A percentile compares a stretch with the other conserved stretches of the same genome.
phyloP scores from a whole-genome alignment of 805 yeast genomes.

The Metschnikowia matae region DNA sequence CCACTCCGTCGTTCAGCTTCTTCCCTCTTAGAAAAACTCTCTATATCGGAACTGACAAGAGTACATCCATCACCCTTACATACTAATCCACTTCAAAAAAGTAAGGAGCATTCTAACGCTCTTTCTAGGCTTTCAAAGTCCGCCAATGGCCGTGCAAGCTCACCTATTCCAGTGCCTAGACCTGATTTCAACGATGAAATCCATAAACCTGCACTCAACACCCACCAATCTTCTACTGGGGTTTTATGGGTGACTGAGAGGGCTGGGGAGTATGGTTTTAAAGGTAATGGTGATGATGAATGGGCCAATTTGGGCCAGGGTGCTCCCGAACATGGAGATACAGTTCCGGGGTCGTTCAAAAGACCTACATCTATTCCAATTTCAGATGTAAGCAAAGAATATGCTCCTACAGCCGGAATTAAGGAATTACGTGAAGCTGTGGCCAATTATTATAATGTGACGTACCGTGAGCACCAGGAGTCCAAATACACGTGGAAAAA shows the following conservation, averaged over 20 bases:
- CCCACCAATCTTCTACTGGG: slow-evolving; percentile 57
- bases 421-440: slow-evolving; percentile 53
- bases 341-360: slow-evolving; percentile 52
- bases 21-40: slow-evolving; percentile 34
- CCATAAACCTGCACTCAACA: slow-evolving; percentile 56
- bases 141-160: slow-evolving; percentile 37
- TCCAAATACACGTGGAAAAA: slow-evolving; percentile 59
- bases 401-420: slow-evolving; percentile 59
- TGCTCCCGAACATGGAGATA: slow-evolving; percentile 60
- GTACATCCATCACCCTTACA: slow-evolving; percentile 18
- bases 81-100: slow-evolving; percentile 11
- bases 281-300: slow-evolving; percentile 31
- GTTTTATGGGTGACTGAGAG: slow-evolving; percentile 63
- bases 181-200: slow-evolving; percentile 43
- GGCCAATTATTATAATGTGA: slow-evolving; percentile 52
- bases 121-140: slow-evolving; percentile 27
- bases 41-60: slow-evolving; percentile 22
- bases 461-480: slow-evolving; percentile 44
- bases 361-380: slow-evolving; percentile 48
- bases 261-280: slow-evolving; percentile 53
- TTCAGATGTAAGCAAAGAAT: slow-evolving; percentile 48
- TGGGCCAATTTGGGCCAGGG: slow-evolving; percentile 67
- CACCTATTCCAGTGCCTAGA: slow-evolving; percentile 49
- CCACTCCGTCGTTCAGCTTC: slow-evolving; percentile 36
- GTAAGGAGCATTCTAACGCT: slow-evolving; percentile 20